Base-by-base conservation (phyloP, 805 yeast species). In the fission yeast (Schizosaccharomyces pombe) region DNA sequence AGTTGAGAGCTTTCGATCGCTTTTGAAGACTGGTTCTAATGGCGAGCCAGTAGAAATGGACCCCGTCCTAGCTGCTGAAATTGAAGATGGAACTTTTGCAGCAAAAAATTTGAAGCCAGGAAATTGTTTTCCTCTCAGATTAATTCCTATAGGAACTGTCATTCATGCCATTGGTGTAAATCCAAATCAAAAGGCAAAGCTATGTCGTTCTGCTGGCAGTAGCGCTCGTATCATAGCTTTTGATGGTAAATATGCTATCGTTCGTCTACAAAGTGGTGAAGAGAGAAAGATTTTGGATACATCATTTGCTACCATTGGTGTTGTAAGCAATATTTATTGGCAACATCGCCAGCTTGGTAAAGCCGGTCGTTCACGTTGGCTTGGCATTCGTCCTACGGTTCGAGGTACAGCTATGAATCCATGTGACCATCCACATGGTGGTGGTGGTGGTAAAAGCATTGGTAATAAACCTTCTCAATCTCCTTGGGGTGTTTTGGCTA, bases 391-490 rank as follows among this genome's bases (percentile, higher is more conserved):
- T 68, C 98, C 98, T 37, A 78, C 80, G 54, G 96, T 87, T 40
- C 82, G 98, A 73, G 98, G 98, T 76, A 84, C 85, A 62, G 97
- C 98, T 53, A 85, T 85, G 95, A 91, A 91, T 70, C 91, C 91
- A 59, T 78, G 80, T 65, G 96, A 91, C 69, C 98, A 91, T 72
- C 98, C 98, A 60, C 87, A 85, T 64, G 98, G 98, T 74, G 98
- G 98, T 80, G 98, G 98, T 71, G 80, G 98, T 75, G 98, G 98
- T 77, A 91, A 91, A 69, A 83, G 94, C 57, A 91, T 91, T 79
- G 85, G 95, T 59, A 87, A 89, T 70, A 89, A 85, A 72, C 75
- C 82, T 57, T 84, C 97, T 19, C 85, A 82, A 73, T 83, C 95
- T 55, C 93, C 93, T 67, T 89, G 97, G 95, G 98, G 98, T 63